A percentile compares a stretch with the other conserved stretches of the same genome.
phyloP scores from a whole-genome alignment of 2,329 filamentous ascomycete genomes.

The Fusarium begoniae region DNA sequence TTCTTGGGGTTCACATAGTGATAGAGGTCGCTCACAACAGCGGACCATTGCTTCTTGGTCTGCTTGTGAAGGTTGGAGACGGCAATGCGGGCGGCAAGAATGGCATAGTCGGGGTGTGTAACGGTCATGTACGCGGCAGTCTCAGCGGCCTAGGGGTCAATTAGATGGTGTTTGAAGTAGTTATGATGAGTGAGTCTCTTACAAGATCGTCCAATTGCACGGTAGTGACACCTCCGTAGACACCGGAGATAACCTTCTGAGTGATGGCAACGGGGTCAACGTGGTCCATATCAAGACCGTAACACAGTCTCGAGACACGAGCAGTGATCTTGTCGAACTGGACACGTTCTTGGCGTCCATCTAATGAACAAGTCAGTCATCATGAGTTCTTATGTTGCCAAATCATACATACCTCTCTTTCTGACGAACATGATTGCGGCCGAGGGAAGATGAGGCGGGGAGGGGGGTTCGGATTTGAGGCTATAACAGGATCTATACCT shows the following conservation, averaged over 20 bases:
- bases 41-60: conserved; percentile 99
- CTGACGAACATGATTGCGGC: conserved; percentile 66
- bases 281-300: conserved; percentile 92
- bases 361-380: conserved; percentile 59
- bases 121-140: conserved; percentile 99
- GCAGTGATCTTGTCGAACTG: conserved; percentile 99
- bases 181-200: conserved; percentile 52
- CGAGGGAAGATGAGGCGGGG: conserved; percentile 32
- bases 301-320: conserved; percentile 96
- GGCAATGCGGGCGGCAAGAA: conserved; percentile 96
- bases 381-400: background rate
- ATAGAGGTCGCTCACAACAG: conserved; percentile 91
- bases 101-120: conserved; percentile 98
- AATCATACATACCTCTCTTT: conserved; percentile 65
- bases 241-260: conserved; percentile 98
- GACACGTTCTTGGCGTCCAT: conserved; percentile 99
- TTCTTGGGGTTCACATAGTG: conserved; percentile 98
- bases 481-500: conserved; percentile 37
- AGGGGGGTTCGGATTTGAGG: conserved; percentile 30
- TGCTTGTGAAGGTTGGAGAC: conserved; percentile 99
- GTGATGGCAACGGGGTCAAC: conserved; percentile 98
- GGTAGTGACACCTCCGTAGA: conserved; percentile 97
- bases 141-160: conserved; percentile 80
- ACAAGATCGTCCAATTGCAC: conserved; percentile 97
- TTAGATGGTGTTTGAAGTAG: conserved; percentile 6